Conservation (phyloP, 768 basidiomycete species). For the Cystobasidium tubakii region DNA sequence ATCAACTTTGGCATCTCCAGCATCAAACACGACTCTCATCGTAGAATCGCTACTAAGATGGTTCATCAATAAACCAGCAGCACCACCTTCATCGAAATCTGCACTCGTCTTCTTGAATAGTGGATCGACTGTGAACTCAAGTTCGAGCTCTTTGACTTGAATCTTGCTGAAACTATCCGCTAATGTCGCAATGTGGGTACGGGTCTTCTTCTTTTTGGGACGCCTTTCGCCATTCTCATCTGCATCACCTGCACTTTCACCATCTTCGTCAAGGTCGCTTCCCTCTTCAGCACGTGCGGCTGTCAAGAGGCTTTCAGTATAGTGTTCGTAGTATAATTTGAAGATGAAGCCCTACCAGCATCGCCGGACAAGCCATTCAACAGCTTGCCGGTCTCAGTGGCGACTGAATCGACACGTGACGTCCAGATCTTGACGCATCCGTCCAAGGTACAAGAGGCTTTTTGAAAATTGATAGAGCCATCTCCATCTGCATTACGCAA, state of each 20-base stretch:
- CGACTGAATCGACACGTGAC: constrained; percentile 90
- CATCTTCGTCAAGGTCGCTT: constrained; percentile 59
- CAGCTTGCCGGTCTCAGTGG: constrained; percentile 91
- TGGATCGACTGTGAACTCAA: constrained; percentile 94
- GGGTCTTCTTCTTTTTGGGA: constrained; percentile 32
- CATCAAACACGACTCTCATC: constrained; percentile 89
- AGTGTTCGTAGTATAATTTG: no score
- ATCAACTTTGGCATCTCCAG: constrained; percentile 68
- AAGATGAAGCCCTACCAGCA: constrained; percentile 58
- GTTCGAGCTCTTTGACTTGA: constrained; percentile 82
- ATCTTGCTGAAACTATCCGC: constrained; percentile 76
- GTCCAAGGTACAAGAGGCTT: constrained; percentile 92
- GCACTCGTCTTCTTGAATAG: constrained; percentile 95
- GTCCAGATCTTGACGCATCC: constrained; percentile 99
- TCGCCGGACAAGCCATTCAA: constrained; percentile 75
- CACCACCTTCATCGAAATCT: constrained; percentile 98
- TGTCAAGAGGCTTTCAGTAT: background rate
- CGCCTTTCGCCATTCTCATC: constrained; percentile 43
- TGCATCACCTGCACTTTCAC: constrained; percentile 61
- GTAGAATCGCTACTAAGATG: constrained; percentile 79
- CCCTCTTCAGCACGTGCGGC: constrained; percentile 44
- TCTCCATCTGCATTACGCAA: constrained; percentile 77
- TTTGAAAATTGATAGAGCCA: constrained; percentile 98
- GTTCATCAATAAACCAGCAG: constrained; percentile 92
- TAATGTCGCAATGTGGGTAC: constrained; percentile 60